Evolutionary conservation across 2,329 filamentous ascomycete genomes (phyloP), one percentile per base, ranked within the genome.

Genomic region (Penicillium sp.): DNA sequence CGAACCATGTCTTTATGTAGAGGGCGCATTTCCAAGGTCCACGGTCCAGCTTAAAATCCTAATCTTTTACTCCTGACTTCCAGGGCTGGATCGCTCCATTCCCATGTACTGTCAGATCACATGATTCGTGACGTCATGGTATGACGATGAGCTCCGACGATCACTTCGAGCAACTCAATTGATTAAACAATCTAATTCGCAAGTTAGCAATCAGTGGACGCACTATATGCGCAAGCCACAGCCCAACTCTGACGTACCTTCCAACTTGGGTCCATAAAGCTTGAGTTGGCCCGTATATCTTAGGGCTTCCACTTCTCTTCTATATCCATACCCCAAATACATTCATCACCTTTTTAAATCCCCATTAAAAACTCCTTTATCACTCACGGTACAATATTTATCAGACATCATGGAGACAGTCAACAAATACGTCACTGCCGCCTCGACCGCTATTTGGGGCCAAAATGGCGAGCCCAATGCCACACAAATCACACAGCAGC

Each of bases 371-470:
- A 14, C 31, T 10, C 14, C 10, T n/a, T 36, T 36, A 36, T 36
- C 14, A 11, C n/a, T 36, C 34, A 4, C 34, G 4, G n/a, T 36
- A 36, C 24, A 27, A 27, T 27, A 27, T 27, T 8, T 27, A 48
- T 14, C 13, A 21, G 11, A 61, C 5, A 77, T 24, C 43, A 89
- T 90, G 86, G 87, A 90, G 56, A 82, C 85, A 32, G 77, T 90
- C 63, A 86, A 77, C 71, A 68, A 67, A 69, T 75, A 85, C 49
- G 79, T 81, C 24, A 65, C 68, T n/a, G 71, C 77, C 9, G 79
- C 81, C 27, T 77, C 77, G 22, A 78, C 78, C 59, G 77, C 73
- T 29, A 69, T 84, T 39, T 83, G 78, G 78, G 80, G 79, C 11
- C 75, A 77, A 29, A 66, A 56, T 54, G 66, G 64, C 34, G 61